Evolutionary conservation across 768 basidiomycete genomes (phyloP), one percentile per base, ranked within the genome.

Genomic region (Russula earlei): DNA sequence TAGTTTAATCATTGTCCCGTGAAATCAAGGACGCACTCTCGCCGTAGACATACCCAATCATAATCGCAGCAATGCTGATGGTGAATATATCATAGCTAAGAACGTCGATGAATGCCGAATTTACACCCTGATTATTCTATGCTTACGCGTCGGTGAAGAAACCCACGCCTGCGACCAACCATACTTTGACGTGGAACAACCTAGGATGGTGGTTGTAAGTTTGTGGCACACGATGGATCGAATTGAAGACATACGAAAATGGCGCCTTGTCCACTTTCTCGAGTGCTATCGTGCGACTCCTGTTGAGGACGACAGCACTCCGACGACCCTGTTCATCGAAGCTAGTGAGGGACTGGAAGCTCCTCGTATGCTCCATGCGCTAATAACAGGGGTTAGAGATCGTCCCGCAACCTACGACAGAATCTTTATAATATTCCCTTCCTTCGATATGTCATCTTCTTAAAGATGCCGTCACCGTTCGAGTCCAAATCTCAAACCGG

Each of bases 71-170:
- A 46, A 93, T 87, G 69, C 84, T 90, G 71, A 94, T 94, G 7
- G 87, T 86, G 66, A 93, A 96, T 55, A 94, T 85, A 59, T 91
- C 90, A 65, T 89, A 89, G 54, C 80, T 81, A 53, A 22, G 24
- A 25, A 34, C 27, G 25, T 19, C 8, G 38, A 27, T 45, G 17
- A 62, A 29, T 12, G 40, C 29, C 44, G 5, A 17, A 1, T 10
- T n/a, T 37, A 29, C 20, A 24, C 10, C 4, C 29, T 11, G 20
- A 17, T 36, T 10, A 4, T 20, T 5, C 20, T 40, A 8, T 3
- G 69, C 79, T 63, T 63, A 83, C 79, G 84, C 82, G 70, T 89
- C 91, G 46, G 91, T 92, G 75, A 92, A 94, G 79, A 94, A 93
- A 24, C 91, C 91, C 12, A 86, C 85, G 64, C 91, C 89, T 2